phyloP scores from a whole-genome alignment of 2,329 filamentous ascomycete genomes.

The Coniochaeta prunicola region DNA sequence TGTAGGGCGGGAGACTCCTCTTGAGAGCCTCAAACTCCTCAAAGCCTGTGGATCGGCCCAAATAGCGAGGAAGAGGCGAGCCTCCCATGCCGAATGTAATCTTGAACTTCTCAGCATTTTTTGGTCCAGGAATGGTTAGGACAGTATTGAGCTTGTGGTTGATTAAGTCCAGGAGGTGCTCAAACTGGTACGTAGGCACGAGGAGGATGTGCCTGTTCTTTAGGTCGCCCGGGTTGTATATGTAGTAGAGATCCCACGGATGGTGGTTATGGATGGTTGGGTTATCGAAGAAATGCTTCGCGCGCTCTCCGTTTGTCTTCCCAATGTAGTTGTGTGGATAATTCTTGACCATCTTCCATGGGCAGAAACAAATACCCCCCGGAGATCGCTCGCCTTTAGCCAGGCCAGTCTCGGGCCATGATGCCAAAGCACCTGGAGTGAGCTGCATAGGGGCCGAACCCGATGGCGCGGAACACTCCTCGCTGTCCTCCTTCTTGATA shows the following conservation, averaged over 20 bases:
- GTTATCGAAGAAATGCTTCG: constrained; percentile 44
- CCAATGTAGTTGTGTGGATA: constrained; percentile 56
- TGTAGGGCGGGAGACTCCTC: constrained; percentile 26
- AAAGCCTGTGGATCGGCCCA: constrained; percentile 48
- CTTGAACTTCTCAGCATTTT: constrained; percentile 47
- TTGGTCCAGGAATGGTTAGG: constrained; percentile 50
- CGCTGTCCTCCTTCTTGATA: no score
- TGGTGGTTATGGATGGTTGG: constrained; percentile 50
- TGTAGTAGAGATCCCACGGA: constrained; percentile 70
- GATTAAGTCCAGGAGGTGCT: constrained; percentile 55
- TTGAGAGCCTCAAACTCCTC: constrained; percentile 24
- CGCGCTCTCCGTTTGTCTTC: constrained; percentile 40
- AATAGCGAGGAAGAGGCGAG: constrained; percentile 58
- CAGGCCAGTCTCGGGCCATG: constrained; percentile 11
- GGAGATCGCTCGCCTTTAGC: constrained; percentile 17
- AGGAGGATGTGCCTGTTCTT: constrained; percentile 54
- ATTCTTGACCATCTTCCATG: constrained; percentile 44
- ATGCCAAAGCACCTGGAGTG: no score
- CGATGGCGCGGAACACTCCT: neutral
- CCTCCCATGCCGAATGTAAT: constrained; percentile 53
- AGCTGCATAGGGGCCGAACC: neutral
- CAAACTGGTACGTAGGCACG: constrained; percentile 59
- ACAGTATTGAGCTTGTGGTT: constrained; percentile 48
- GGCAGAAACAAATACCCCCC: constrained; percentile 30
- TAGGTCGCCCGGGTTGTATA: constrained; percentile 43